Evolutionary conservation across 805 yeast species (phyloP).

Genomic region (Metschnikowia colocasiae): DNA sequence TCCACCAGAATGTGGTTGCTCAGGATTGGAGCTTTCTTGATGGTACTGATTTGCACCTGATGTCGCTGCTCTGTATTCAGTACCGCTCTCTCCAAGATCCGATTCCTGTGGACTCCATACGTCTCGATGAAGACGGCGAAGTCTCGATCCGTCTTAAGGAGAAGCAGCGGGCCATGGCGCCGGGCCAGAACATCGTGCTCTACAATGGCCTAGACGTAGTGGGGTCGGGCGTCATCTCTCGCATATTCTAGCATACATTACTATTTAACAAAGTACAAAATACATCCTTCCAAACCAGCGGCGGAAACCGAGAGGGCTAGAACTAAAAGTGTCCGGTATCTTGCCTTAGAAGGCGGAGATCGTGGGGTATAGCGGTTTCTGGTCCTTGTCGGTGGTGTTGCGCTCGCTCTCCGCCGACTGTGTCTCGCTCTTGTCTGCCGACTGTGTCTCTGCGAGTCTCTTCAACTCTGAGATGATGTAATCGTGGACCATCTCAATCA

Average conservation of each 20-base stretch:
- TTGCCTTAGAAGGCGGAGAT: conserved; percentile 35
- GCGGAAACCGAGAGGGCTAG: neutral
- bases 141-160: conserved; percentile 31
- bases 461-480: conserved; percentile 25
- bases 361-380: conserved; percentile 32
- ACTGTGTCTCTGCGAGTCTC: conserved; percentile 7
- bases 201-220: conserved; percentile 64
- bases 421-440: neutral
- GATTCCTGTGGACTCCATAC: conserved; percentile 26
- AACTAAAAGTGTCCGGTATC: neutral
- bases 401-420: neutral
- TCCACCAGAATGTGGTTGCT: conserved; percentile 40
- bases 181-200: conserved; percentile 81
- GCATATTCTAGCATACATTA: neutral
- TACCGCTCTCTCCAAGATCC: conserved; percentile 72
- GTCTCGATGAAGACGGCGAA: conserved; percentile 14
- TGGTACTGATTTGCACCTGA: neutral
- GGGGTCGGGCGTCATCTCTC: conserved; percentile 30
- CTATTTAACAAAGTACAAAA: neutral
- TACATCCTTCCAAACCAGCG: conserved; percentile 1
- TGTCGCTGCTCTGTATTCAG: conserved; percentile 46
- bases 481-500: conserved; percentile 32
- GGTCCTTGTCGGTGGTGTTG: conserved; percentile 5
- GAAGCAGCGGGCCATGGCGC: conserved; percentile 71
- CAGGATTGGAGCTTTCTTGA: conserved; percentile 49